phyloP scores from a whole-genome alignment of 345 rosid species.

The Cardamine chenopodiifolia region DNA sequence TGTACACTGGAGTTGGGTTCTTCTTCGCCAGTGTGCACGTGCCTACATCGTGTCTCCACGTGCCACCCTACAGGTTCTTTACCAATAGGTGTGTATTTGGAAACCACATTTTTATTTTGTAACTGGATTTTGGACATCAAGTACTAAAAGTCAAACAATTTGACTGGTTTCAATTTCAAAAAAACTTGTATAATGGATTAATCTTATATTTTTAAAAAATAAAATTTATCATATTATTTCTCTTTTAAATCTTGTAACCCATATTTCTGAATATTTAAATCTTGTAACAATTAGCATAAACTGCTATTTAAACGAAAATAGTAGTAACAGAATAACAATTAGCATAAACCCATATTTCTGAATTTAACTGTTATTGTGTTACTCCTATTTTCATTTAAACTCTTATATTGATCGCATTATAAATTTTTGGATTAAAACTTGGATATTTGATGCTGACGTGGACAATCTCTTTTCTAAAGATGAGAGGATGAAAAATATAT shows the following conservation, averaged over 20 bases:
- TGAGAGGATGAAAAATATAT: conserved; percentile 16
- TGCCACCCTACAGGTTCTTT: not conserved
- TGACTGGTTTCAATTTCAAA: not conserved
- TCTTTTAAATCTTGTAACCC: not conserved
- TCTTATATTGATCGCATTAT: too few relatives aligned
- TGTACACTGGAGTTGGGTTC: not conserved
- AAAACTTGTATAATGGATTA: not conserved
- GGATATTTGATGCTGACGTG: conserved; percentile 47
- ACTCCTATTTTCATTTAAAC: too few relatives aligned
- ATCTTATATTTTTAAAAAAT: not conserved
- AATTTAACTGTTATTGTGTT: not conserved
- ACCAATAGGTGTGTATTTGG: not conserved
- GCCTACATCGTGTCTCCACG: conserved; percentile 20
- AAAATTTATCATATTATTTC: not conserved
- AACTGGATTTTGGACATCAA: not conserved
- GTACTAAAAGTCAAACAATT: not conserved
- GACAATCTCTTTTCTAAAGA: conserved; percentile 35
- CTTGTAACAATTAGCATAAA: too few relatives aligned
- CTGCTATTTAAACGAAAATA: too few relatives aligned
- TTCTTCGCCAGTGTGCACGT: conserved; percentile 20
- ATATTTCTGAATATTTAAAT: not conserved
- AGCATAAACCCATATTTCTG: too few relatives aligned
- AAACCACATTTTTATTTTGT: too few relatives aligned
- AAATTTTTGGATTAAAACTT: not conserved
- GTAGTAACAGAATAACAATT: too few relatives aligned